These are phyloP conservation scores for Scheffersomyces cryptocercus DNA, from an alignment of 1,139 yeast genomes.

Conservation along the genomic window DNA sequence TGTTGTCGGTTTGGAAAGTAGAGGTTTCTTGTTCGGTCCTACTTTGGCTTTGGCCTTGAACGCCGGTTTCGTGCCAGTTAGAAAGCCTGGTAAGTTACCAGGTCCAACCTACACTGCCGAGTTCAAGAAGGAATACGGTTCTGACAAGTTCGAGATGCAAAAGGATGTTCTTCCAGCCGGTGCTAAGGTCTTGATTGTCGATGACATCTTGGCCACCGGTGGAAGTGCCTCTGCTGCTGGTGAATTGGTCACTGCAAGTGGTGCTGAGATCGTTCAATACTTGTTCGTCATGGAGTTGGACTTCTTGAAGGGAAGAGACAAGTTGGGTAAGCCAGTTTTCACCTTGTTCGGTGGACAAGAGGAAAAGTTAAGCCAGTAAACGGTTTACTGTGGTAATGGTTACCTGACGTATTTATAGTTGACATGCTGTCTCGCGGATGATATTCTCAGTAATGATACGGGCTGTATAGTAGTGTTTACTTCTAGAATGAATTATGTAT, in stretches of 20 bases:
- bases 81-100: conserved; percentile 94
- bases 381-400: neutral
- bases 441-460: too few species aligned
- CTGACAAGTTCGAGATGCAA: conserved; percentile 88
- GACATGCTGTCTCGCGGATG: too few species aligned
- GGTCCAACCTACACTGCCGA: conserved; percentile 75
- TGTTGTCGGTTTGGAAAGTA: conserved; percentile 90
- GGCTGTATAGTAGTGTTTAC: too few species aligned
- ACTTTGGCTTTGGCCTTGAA: conserved; percentile 85
- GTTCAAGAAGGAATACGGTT: conserved; percentile 90
- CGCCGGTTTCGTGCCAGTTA: conserved; percentile 91
- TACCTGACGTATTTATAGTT: too few species aligned
- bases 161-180: conserved; percentile 77
- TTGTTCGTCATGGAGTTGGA: conserved; percentile 91
- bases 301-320: conserved; percentile 91
- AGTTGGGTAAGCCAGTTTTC: conserved; percentile 79
- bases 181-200: conserved; percentile 81
- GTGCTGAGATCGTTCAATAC: conserved; percentile 71
- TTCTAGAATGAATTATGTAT: too few species aligned
- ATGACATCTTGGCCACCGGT: conserved; percentile 97
- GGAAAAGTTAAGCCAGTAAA: conserved; percentile 34
- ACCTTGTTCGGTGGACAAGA: conserved; percentile 85
- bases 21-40: conserved; percentile 97
- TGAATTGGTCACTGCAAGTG: conserved; percentile 60
- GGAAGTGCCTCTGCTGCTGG: conserved; percentile 97